These are phyloP conservation scores for Suhomyces terraborum DNA, from an alignment of 1,139 yeast species.

Conservation along the genomic window DNA sequence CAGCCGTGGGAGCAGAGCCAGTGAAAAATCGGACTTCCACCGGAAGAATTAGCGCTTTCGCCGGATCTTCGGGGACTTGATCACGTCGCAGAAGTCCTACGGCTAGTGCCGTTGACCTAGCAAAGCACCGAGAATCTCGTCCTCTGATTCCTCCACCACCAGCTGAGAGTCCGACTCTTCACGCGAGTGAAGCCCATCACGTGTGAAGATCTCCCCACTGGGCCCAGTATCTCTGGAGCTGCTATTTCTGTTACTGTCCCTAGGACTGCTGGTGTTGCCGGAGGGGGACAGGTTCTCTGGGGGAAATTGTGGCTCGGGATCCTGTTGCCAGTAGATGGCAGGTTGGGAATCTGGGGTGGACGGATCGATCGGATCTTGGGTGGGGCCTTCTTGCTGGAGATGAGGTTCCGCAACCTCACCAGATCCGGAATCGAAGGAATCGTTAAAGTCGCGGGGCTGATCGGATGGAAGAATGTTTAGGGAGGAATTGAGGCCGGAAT, in stretches of 20 bases:
- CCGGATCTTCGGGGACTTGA: neutral
- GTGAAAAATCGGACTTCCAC: neutral
- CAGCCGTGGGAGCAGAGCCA: neutral
- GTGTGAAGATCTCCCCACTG: too few species aligned
- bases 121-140: slow-evolving; percentile 14
- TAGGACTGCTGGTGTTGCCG: too few species aligned
- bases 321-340: slow-evolving; percentile 2
- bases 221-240: too few species aligned
- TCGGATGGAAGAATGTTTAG: too few species aligned
- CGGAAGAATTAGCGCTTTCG: neutral
- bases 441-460: neutral
- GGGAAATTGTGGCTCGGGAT: neutral
- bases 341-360: slow-evolving; percentile 3
- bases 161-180: slow-evolving; percentile 8
- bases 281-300: neutral
- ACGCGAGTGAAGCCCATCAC: too few species aligned
- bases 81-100: neutral
- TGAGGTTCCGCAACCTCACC: neutral
- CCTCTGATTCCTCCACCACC: slow-evolving; percentile 20
- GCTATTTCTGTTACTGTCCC: too few species aligned
- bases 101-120: slow-evolving; percentile 1
- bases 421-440: neutral
- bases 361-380: slow-evolving; percentile 2
- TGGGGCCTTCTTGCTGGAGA: neutral
- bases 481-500: too few species aligned